Evolutionary conservation across 208 protist genomes (phyloP), one percentile per base, ranked within the genome.

Genomic region (Histomonas meleagridis): DNA sequence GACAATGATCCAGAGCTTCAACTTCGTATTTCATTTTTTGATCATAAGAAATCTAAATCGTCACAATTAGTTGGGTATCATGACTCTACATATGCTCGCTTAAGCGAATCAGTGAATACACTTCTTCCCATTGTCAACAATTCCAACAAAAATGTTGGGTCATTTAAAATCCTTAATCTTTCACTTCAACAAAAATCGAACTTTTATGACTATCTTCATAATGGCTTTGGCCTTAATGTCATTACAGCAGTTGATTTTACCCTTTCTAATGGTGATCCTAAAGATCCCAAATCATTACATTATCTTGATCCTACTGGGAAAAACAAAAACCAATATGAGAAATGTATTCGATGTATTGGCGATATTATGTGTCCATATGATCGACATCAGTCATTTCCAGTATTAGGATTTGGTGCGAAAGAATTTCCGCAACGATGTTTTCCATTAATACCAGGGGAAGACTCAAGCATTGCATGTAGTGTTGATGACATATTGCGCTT

Each of bases 231-330:
- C 3, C 16, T 93, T 1, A 93, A 93, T 57, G 57, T 93, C 14
- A 92, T 93, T 81, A 90, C 92, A 48, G 92, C 92, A 21, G 93
- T 93, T n/a, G 92, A 93, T 46, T 93, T 93, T 53, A 93, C 92
- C 4, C 79, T 69, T 1, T 93, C 91, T 18, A 93, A 93, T 48
- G 79, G 92, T 21, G 60, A 92, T 43, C 79, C 79, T 40, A 7
- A 40, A 9, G 48, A 62, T 46, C 7, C 28, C 18, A 46, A 9
- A 28, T 91, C 79, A 16, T 40, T 91, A 1, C 79, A 91, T 26
- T 91, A 91, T 40, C 28, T 60, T 10, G 46, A 7, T 35, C 4
- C 26, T n/a, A 28, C 76, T 55, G 5, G 16, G 28, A n/a, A n/a
- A n/a, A n/a, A n/a, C n/a, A 1, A 46, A 5, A 92, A 86, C 38